Conservation (phyloP, 2,329 filamentous ascomycete species). For the Rhinocladiella mackenziei region DNA sequence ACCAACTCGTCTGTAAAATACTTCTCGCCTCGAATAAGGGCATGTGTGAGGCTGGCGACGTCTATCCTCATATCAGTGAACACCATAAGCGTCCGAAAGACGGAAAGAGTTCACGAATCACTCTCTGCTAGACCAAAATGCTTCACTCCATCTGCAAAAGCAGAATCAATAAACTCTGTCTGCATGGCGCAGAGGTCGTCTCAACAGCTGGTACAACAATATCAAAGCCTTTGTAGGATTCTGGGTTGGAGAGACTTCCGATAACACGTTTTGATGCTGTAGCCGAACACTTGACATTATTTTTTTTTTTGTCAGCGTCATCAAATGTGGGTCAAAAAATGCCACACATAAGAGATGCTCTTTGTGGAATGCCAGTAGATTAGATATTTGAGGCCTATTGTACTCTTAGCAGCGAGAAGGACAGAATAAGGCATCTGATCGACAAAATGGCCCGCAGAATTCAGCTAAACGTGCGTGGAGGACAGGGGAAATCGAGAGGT, state of each 20-base stretch:
- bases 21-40: slow-evolving; percentile 1
- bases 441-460: no score
- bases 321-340: no score
- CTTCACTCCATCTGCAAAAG: slow-evolving; percentile 8
- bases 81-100: background rate
- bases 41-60: slow-evolving; percentile 4
- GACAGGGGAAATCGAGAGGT: no score
- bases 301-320: background rate
- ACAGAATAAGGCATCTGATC: no score
- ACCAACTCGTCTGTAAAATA: slow-evolving; percentile 6
- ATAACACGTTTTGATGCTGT: background rate
- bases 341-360: no score
- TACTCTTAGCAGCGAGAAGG: no score
- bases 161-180: slow-evolving; percentile 4
- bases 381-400: no score
- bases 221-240: slow-evolving; percentile 9
- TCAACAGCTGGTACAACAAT: slow-evolving; percentile 5
- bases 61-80: slow-evolving; percentile 3
- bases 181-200: slow-evolving; percentile 3
- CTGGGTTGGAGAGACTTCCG: slow-evolving; percentile 1
- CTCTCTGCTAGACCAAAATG: slow-evolving; percentile 9
- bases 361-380: no score
- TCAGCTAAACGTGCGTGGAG: no score
- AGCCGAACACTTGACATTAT: background rate
- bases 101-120: background rate